These are phyloP conservation scores for Zea luxurians DNA, from an alignment of 176 grass and related monocot genomes.

Conservation along the genomic window DNA sequence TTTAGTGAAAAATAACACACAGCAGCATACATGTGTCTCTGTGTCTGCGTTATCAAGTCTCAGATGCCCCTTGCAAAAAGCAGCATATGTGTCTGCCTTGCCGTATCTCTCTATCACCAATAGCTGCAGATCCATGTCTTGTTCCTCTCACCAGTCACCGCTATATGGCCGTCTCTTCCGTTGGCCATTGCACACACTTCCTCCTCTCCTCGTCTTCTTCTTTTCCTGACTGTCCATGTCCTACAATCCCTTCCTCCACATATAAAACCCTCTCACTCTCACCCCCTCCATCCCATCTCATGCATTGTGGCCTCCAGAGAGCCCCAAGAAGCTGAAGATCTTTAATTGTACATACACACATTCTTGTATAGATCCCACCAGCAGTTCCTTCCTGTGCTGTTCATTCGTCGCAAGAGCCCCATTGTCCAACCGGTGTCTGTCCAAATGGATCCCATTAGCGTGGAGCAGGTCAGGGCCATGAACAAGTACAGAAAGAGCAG, in stretches of 20 bases:
- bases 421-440: slow-evolving; percentile 24
- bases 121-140: slow-evolving; percentile 28
- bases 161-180: slow-evolving; percentile 13
- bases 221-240: slow-evolving; percentile 29
- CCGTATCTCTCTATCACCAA: slow-evolving; percentile 45
- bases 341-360: slow-evolving; percentile 35
- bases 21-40: no score
- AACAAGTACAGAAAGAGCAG: slow-evolving; percentile 67
- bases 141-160: slow-evolving; percentile 1
- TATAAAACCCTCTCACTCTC: slow-evolving; percentile 45
- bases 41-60: slow-evolving; percentile 23
- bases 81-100: slow-evolving; percentile 40
- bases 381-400: slow-evolving; percentile 4
- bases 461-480: slow-evolving; percentile 71
- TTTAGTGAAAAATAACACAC: neutral
- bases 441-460: slow-evolving; percentile 62
- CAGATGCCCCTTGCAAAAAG: slow-evolving; percentile 46
- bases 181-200: neutral
- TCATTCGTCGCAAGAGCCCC: slow-evolving; percentile 28
- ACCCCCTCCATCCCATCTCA: slow-evolving; percentile 26
- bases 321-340: slow-evolving; percentile 14
- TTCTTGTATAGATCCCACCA: slow-evolving; percentile 9
- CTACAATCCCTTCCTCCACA: slow-evolving; percentile 25
- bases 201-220: neutral
- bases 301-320: slow-evolving; percentile 21